Evolutionary conservation across 495 filamentous ascomycete species (phyloP).

Genomic region (Penicillium cataractarum): DNA sequence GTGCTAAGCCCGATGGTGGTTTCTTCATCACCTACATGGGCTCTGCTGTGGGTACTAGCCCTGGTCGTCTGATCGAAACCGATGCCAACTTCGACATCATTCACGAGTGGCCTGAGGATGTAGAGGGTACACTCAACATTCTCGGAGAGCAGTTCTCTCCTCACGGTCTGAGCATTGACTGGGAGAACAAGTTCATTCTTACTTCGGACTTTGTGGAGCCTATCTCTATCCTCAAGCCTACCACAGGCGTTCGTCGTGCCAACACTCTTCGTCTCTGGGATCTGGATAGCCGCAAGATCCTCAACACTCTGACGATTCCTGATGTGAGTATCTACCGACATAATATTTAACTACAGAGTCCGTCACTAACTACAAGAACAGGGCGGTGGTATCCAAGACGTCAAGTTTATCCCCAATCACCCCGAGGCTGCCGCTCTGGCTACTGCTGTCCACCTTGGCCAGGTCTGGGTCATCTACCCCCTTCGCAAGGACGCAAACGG

Average conservation of each 20-base stretch:
- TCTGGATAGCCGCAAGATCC: constrained; percentile 51
- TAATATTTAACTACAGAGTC: not conserved
- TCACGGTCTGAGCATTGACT: constrained; percentile 63
- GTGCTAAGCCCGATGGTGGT: constrained; percentile 65
- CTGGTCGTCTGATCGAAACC: constrained; percentile 62
- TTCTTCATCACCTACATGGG: constrained; percentile 67
- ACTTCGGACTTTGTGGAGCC: constrained; percentile 68
- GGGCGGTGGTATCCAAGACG: constrained; percentile 65
- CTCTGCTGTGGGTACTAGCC: constrained; percentile 58
- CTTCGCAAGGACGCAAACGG: constrained; percentile 56
- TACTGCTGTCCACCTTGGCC: constrained; percentile 62
- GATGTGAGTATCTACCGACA: constrained; percentile 39
- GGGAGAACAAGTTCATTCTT: constrained; percentile 56
- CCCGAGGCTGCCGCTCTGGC: constrained; percentile 60
- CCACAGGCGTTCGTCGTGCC: constrained; percentile 51
- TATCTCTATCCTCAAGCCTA: constrained; percentile 61
- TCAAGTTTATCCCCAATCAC: constrained; percentile 68
- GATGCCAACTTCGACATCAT: constrained; percentile 64
- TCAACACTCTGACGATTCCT: constrained; percentile 65
- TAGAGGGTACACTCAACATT: constrained; percentile 53
- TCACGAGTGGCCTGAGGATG: constrained; percentile 61
- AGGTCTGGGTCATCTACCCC: constrained; percentile 69
- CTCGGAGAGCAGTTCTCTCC: constrained; percentile 62
- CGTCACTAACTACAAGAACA: constrained; percentile 12
- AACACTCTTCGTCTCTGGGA: constrained; percentile 65